Conservation (phyloP, 2,329 filamentous ascomycete genomes). For the Neonectria punicea region DNA sequence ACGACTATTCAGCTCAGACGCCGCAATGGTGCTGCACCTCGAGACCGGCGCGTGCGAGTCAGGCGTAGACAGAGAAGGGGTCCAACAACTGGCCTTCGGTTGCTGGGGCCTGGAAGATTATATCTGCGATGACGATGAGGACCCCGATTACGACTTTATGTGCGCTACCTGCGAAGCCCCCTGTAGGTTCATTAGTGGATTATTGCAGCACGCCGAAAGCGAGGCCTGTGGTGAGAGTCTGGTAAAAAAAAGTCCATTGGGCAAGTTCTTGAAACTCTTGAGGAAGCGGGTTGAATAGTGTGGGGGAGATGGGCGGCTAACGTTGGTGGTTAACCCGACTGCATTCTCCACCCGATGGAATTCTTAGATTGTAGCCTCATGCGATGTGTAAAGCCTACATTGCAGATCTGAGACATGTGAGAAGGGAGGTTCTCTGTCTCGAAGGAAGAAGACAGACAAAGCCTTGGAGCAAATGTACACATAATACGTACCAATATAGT, state of each 20-base stretch:
- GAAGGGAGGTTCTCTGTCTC: neutral
- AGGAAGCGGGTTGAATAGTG: neutral
- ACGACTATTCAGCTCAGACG: conserved; percentile 27
- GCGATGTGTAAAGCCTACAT: neutral
- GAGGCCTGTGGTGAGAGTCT: conserved; percentile 26
- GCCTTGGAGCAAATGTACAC: neutral
- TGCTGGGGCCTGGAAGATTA: conserved; percentile 17
- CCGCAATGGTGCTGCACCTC: conserved; percentile 42
- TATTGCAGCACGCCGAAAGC: conserved; percentile 39
- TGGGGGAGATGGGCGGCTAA: neutral
- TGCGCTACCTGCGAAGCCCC: conserved; percentile 31
- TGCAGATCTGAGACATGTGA: neutral
- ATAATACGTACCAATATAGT: neutral
- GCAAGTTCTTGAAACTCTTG: conserved; percentile 2
- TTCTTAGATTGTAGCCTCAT: neutral
- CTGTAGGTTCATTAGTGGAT: conserved; percentile 26
- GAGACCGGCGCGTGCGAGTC: conserved; percentile 36
- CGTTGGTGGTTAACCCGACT: neutral
- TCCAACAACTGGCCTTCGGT: conserved; percentile 23
- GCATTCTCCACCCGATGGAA: neutral
- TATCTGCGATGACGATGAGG: neutral
- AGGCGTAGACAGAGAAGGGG: neutral
- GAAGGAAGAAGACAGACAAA: neutral
- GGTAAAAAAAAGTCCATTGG: neutral
- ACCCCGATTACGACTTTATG: conserved; percentile 20